Base-by-base conservation (phyloP, 1,284 basidiomycete species). In the Ustilago hordei region DNA sequence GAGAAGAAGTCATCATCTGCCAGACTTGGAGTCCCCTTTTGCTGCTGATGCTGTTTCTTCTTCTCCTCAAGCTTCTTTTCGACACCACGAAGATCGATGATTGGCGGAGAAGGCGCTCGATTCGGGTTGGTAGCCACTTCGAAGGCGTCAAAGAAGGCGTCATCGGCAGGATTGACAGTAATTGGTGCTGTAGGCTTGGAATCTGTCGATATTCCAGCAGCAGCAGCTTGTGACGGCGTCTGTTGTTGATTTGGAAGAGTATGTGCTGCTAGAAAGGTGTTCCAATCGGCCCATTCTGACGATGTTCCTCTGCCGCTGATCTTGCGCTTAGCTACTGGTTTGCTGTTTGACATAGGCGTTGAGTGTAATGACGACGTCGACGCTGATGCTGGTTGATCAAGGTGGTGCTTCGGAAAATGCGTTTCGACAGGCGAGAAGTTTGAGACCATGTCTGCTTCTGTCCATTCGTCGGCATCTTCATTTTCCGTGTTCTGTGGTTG, bases 41-140 rank as follows among this genome's bases (percentile, higher is more conserved):
- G 43, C 47, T 15, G 66, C 48, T 67, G 45, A 35, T 60, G 58
- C 39, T 68, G 62, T 36, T 75, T 56, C 58, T 61, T 68, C 41
- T 78, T 69, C 8, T 52, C 60, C 36, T 79, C 75, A 12, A 85
- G 70, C 64, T 80, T 77, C 55, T 69, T 69, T 57, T 85, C 83
- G 9, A 83, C 77, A 6, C 70, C 71, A 6, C 84, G 78, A 28
- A 85, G 77, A 61, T 85, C 84, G 39, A 85, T 80, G 54, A 83
- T 79, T 15, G 78, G 77, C 8, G 80, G 83, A 8, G 80, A 82
- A 13, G 81, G 81, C 0, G 32, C 60, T 3, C 71, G 77, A 23
- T 59, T 53, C 12, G 67, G 62, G 8, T 75, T 69, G 36, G 73
- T 71, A 0, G 74, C 74, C 4, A 65, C 56, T 52, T 79, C 77